Percentiles rank a stretch among this genome's conserved stretches.
phyloP scores from a whole-genome alignment of 2,329 filamentous ascomycete genomes.

The Cryphonectria japonica region DNA sequence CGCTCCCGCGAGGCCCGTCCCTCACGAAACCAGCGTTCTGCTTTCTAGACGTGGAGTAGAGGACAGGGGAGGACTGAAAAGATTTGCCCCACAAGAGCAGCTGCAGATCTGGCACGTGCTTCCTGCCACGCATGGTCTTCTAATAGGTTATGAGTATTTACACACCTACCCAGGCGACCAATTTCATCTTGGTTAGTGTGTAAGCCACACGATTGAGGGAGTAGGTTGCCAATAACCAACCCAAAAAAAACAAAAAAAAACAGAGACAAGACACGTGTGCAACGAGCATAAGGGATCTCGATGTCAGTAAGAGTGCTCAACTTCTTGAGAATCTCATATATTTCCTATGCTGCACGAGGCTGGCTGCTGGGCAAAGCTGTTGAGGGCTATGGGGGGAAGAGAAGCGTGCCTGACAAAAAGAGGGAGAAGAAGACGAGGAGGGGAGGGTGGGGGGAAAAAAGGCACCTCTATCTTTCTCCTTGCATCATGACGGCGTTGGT shows the following conservation, averaged over 20 bases:
- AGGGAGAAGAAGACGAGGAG: neutral
- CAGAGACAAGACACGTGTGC: neutral
- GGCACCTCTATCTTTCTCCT: constrained; percentile 7
- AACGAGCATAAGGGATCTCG: neutral
- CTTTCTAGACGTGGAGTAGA: constrained; percentile 7
- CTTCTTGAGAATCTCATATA: neutral
- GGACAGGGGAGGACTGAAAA: neutral
- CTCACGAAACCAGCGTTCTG: neutral
- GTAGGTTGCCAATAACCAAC: neutral
- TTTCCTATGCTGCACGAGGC: neutral
- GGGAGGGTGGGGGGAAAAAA: neutral
- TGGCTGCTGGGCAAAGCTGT: neutral
- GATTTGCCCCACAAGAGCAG: neutral
- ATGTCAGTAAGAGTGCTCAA: neutral
- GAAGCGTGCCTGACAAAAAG: too few relatives aligned
- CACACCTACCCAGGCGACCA: neutral
- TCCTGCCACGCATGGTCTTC: neutral
- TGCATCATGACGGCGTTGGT: constrained; percentile 25
- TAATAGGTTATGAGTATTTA: neutral
- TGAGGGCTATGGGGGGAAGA: neutral
- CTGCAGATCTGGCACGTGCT: neutral
- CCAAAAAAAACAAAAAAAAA: neutral
- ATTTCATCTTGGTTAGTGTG: neutral
- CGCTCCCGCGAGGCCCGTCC: constrained; percentile 8
- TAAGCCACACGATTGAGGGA: neutral